Base-by-base conservation (phyloP, 257 asterid genomes). In the Solanum piurae region DNA sequence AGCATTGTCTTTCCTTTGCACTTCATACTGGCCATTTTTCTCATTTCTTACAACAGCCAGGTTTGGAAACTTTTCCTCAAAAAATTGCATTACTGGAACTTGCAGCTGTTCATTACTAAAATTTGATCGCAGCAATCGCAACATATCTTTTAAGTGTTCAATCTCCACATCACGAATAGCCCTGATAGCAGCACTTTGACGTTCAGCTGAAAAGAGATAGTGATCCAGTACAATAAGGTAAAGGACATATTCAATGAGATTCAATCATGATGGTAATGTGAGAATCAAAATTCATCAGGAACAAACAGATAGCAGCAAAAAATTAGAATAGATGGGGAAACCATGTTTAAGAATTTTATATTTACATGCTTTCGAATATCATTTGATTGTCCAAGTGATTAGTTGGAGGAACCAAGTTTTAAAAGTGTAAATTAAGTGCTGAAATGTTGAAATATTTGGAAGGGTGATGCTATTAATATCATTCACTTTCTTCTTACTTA, bases 101-200 rank as follows among this genome's bases (percentile, higher is more conserved):
- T 92, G 93, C 84, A 90, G 90, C 86, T 93, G 96, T 84, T 93
- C 99, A 89, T 93, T 75, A 88, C 83, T 89, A 89, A 94, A 91
- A 88, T 91, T 87, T 37, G 98, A 95, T 69, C 93, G 91, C 27
- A 95, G 93, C 84, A 97, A 89, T 83, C 86, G 93, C 86, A 95
- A 64, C 93, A 86, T 92, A 83, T 98, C 94, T 75, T 34, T 86
- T 83, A 93, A 71, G 89, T 92, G 98, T 85, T 93, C 98, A 82
- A 95, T 92, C 89, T 95, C 96, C 88, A 92, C 91, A 92, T 95
- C 96, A 29, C 98, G 94, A 44, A 95, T 94, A 83, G 98, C 98
- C 93, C 95, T 94, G 89, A 95, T 92, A 89, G 99, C 98, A 84
- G 94, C 93, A 71, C 87, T 86, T 91, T 94, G 98, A 58, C 94